Evolutionary conservation across 2,329 filamentous ascomycete genomes (phyloP).

Genomic region (Epichloe gansuensis): DNA sequence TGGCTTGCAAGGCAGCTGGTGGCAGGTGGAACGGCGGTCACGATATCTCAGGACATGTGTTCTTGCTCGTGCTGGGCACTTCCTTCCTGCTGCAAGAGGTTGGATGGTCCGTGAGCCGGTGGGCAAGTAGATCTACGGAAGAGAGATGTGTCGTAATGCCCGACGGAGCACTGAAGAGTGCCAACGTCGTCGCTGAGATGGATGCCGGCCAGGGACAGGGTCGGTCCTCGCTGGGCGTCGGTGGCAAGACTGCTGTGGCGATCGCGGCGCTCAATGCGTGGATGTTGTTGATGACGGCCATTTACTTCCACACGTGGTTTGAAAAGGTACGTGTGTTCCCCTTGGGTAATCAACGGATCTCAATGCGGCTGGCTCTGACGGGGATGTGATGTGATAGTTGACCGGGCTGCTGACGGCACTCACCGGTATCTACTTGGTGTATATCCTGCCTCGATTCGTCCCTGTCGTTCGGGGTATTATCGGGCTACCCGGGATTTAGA

Average conservation of each 20-base stretch:
- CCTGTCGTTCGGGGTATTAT: slow-evolving; percentile 33
- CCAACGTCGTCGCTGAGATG: slow-evolving; percentile 32
- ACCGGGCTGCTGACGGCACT: slow-evolving; percentile 40
- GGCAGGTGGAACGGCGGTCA: slow-evolving; percentile 87
- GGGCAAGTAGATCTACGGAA: slow-evolving; percentile 34
- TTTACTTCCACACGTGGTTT: slow-evolving; percentile 97
- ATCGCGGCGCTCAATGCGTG: slow-evolving; percentile 68
- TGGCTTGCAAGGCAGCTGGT: slow-evolving; percentile 71
- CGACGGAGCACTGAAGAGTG: slow-evolving; percentile 54
- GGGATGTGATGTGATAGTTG: slow-evolving; percentile 22
- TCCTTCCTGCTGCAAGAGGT: slow-evolving; percentile 75
- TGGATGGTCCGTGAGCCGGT: slow-evolving; percentile 41
- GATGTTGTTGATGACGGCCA: slow-evolving; percentile 98
- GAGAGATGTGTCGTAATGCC: slow-evolving; percentile 53
- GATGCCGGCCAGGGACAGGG: slow-evolving; percentile 13
- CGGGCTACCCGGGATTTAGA: slow-evolving; percentile 32
- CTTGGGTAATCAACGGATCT: neutral
- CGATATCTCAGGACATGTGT: slow-evolving; percentile 92
- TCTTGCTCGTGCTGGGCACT: slow-evolving; percentile 76
- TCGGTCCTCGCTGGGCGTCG: slow-evolving; percentile 27
- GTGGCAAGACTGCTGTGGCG: slow-evolving; percentile 43
- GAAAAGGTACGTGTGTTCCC: slow-evolving; percentile 74
- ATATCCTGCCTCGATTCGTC: slow-evolving; percentile 39
- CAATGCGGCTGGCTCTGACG: slow-evolving; percentile 12
- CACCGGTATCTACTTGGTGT: slow-evolving; percentile 35